Evolutionary conservation across 78 protist species (phyloP), one percentile per base, ranked within the genome.

Genomic region (Isochrysis galbana): DNA sequence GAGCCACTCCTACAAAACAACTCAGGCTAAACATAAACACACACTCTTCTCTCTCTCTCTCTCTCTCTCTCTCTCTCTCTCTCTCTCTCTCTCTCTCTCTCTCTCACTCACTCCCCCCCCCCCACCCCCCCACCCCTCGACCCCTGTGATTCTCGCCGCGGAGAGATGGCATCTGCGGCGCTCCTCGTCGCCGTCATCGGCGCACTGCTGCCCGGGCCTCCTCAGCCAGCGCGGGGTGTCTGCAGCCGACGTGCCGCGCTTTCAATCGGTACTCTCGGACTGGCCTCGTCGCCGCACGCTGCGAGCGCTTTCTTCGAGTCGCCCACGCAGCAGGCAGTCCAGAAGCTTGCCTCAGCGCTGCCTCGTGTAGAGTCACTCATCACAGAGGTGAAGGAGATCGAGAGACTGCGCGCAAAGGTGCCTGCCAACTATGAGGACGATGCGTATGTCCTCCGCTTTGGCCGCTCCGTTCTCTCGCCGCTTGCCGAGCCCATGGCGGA

Each of bases 401-500:
- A 34, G 84, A 41, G 84, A 4, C 14, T 22, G 46, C 84, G 84
- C 32, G 23, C 21, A 26, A 77, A 77, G 46, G 0, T 77, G 47
- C 17, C 84, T 1, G 32, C 46, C n/a, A 32, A 77, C n/a, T 4
- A 17, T 5, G 84, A 77, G 84, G 84, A 77, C 46, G 84, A 77
- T 17, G 84, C 84, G 19, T 77, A 77, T 46, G 84, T 77, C 47
- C n/a, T 77, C 46, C 44, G 84, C 47, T 77, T 77, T 39, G 45
- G 47, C 29, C 84, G 84, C 5, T 77, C 84, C 34, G 84, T 77
- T 2, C 46, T 77, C 32, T 25, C 14, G 14, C 84, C 84, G 21
- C 47, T 21, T 19, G 46, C 2, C n/a, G n/a, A 39, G 47, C 1
- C 25, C 14, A 36, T 77, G 84, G 34, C 1, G 17, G 46, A 77